Conservation (phyloP, 2,329 filamentous ascomycete species). For the Coniochaeta ligniaria region DNA sequence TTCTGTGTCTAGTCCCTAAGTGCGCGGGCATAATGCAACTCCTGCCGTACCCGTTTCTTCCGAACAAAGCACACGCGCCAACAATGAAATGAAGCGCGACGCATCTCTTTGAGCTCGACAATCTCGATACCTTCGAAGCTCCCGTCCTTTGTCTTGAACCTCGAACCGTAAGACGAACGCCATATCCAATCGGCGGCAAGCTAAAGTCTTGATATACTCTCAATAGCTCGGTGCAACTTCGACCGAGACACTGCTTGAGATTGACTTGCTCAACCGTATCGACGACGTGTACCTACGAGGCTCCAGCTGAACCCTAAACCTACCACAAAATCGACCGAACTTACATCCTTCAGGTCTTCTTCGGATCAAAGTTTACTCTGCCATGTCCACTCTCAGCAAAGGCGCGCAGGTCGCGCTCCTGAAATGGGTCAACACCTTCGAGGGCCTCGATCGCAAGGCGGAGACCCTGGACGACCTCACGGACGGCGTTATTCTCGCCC, state of each 20-base stretch:
- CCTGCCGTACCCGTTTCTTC: neutral
- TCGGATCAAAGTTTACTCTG: neutral
- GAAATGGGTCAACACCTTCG: constrained; percentile 46
- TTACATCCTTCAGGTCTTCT: neutral
- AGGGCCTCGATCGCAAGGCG: constrained; percentile 27
- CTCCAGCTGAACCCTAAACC: neutral
- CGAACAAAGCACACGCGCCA: neutral
- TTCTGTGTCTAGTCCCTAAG: neutral
- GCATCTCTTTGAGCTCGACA: neutral
- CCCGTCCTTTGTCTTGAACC: neutral
- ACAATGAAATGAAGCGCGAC: neutral
- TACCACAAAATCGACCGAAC: neutral
- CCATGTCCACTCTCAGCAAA: constrained; percentile 24
- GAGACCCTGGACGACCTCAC: constrained; percentile 43
- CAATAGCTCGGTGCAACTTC: neutral
- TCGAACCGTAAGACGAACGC: neutral
- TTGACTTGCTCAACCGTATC: neutral
- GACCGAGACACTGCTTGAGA: neutral
- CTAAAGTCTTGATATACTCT: neutral
- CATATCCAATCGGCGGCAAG: neutral
- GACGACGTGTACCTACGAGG: neutral
- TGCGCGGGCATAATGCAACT: neutral
- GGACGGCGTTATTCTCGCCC: constrained; percentile 47
- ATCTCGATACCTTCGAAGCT: neutral
- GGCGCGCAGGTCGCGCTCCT: constrained; percentile 47